Percentiles rank a stretch among this genome's conserved stretches.
Conservation (phyloP, 2,329 filamentous ascomycete genomes). For the Pseudocercospora macadamiae region DNA sequence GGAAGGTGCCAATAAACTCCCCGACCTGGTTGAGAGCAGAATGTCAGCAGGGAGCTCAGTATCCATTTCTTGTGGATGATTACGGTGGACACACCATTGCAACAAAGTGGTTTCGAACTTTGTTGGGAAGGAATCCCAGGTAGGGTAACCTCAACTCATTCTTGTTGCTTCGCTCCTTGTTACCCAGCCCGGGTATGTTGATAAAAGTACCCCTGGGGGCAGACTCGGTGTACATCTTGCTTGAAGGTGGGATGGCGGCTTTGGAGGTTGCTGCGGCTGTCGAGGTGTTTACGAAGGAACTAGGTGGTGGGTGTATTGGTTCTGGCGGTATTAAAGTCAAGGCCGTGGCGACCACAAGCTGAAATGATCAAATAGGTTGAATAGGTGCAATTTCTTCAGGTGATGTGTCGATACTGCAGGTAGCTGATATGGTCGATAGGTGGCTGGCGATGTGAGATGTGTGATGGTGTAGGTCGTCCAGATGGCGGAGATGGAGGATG, state of each 20-base stretch:
- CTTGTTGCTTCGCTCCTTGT: constrained; percentile 19
- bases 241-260: constrained; percentile 13
- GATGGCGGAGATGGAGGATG: not conserved
- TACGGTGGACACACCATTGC: constrained; percentile 37
- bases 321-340: constrained; percentile 6
- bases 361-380: constrained; percentile 1
- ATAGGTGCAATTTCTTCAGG: constrained; percentile 2
- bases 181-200: constrained; percentile 31
- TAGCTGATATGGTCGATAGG: constrained; percentile 26
- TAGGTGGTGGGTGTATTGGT: not conserved
- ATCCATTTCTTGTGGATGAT: not conserved
- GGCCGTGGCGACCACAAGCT: constrained; percentile 1
- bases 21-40: constrained; percentile 34
- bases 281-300: constrained; percentile 1
- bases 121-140: constrained; percentile 50
- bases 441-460: not conserved
- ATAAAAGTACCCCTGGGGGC: constrained; percentile 34
- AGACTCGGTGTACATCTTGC: constrained; percentile 44
- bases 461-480: not conserved
- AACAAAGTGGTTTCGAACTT: constrained; percentile 47
- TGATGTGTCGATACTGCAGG: constrained; percentile 6
- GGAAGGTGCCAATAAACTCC: constrained; percentile 48
- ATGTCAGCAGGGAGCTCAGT: not conserved
- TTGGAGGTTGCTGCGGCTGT: constrained; percentile 8
- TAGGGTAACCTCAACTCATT: constrained; percentile 44